phyloP scores from a whole-genome alignment of 2,329 filamentous ascomycete species.

The Trichoderma sp. region DNA sequence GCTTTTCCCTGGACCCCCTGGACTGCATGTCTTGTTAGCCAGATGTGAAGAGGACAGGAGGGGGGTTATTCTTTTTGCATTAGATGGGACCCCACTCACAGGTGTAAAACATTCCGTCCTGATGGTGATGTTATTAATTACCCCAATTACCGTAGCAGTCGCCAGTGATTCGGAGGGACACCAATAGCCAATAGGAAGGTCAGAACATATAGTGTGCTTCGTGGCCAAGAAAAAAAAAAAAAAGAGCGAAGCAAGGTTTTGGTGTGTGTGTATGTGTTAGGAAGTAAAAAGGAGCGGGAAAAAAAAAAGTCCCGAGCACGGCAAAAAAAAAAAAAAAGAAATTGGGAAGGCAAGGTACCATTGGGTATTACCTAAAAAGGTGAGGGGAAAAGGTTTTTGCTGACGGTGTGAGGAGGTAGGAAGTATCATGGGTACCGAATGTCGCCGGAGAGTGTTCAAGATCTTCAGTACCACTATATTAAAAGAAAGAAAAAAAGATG shows the following conservation, averaged over 20 bases:
- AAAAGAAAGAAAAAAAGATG: neutral
- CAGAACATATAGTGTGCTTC: neutral
- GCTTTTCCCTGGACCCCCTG: slow-evolving; percentile 6
- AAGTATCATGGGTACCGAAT: too few relatives aligned
- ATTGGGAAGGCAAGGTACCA: neutral
- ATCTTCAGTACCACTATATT: too few relatives aligned
- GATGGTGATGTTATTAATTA: neutral
- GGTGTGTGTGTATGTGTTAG: neutral
- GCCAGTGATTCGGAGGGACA: neutral
- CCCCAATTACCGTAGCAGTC: neutral
- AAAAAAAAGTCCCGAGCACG: neutral
- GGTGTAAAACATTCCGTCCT: slow-evolving; percentile 9
- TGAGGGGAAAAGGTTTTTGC: too few relatives aligned
- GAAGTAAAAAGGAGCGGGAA: neutral
- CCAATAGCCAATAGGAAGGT: neutral
- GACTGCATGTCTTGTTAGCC: neutral
- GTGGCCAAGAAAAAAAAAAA: neutral
- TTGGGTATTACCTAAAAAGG: neutral
- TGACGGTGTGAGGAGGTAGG: too few relatives aligned
- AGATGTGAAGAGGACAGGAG: neutral
- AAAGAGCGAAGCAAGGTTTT: neutral
- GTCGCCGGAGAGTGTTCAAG: too few relatives aligned
- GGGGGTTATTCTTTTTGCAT: neutral
- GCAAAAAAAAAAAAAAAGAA: too few relatives aligned
- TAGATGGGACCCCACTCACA: slow-evolving; percentile 3